These are phyloP conservation scores for Penicillium paxilli DNA, from an alignment of 495 filamentous ascomycete species.

Conservation along the genomic window DNA sequence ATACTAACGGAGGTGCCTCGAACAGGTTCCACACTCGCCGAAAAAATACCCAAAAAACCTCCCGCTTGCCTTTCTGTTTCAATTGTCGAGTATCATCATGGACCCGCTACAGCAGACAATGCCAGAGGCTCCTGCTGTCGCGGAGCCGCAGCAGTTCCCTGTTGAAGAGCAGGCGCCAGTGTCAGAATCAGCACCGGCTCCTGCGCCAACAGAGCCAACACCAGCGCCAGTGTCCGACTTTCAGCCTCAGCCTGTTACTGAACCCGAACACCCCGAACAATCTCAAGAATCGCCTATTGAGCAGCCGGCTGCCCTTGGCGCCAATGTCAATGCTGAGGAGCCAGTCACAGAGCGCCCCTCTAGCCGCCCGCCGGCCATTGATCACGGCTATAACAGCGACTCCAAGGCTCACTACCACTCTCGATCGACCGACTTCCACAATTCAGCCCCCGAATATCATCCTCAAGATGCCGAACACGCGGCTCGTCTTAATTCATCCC, in stretches of 20 bases:
- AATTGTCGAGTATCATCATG: constrained; percentile 16
- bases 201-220: neutral
- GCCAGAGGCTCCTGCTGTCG: constrained; percentile 21
- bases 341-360: constrained; percentile 34
- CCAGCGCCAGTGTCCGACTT: neutral
- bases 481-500: constrained; percentile 36
- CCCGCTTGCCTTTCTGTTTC: neutral
- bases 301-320: constrained; percentile 20
- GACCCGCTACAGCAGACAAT: constrained; percentile 29
- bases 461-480: constrained; percentile 43
- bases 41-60: neutral
- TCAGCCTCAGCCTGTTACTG: neutral
- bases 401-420: constrained; percentile 45
- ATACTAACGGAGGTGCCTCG: constrained; percentile 6
- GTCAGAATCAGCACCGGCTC: constrained; percentile 2
- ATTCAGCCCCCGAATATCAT: constrained; percentile 41
- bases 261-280: constrained; percentile 20
- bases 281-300: constrained; percentile 15
- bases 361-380: constrained; percentile 22
- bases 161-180: constrained; percentile 23
- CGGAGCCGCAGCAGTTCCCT: constrained; percentile 29
- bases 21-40: constrained; percentile 15
- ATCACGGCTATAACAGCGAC: constrained; percentile 46
- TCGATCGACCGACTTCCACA: constrained; percentile 44
- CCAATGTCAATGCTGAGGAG: constrained; percentile 33